phyloP scores from a whole-genome alignment of 306 rosid species.

The Astragalus membranaceus region DNA sequence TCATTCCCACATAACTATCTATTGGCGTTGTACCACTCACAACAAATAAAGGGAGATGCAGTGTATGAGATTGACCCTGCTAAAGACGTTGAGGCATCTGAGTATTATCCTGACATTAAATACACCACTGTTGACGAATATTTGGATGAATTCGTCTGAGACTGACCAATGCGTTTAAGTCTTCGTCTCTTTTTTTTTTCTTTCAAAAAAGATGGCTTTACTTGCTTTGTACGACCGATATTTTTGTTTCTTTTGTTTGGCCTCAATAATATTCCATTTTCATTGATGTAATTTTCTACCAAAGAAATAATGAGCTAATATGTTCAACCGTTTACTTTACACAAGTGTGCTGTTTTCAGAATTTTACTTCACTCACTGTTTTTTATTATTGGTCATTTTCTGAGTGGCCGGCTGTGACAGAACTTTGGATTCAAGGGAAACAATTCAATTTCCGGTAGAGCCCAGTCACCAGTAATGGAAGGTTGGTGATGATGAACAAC shows the following conservation, averaged over 20 bases:
- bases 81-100: conserved; percentile 32
- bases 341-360: background rate
- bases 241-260: background rate
- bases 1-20: conserved; percentile 26
- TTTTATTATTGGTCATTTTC: background rate
- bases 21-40: conserved; percentile 28
- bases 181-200: background rate
- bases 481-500: no score
- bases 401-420: no score
- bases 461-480: no score
- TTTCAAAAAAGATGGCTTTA: background rate
- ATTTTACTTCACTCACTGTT: background rate
- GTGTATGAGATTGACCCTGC: conserved; percentile 39
- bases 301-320: background rate
- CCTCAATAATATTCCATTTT: background rate
- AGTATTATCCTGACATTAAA: conserved; percentile 33
- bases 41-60: conserved; percentile 34
- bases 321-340: background rate
- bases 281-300: background rate
- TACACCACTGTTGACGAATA: conserved; percentile 32
- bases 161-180: background rate
- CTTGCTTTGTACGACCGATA: background rate
- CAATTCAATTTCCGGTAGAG: no score
- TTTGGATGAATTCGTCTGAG: conserved; percentile 30
- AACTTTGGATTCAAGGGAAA: no score